Base-by-base conservation (phyloP, 164 flowering plant species). In the Nymphaea thermarum region DNA sequence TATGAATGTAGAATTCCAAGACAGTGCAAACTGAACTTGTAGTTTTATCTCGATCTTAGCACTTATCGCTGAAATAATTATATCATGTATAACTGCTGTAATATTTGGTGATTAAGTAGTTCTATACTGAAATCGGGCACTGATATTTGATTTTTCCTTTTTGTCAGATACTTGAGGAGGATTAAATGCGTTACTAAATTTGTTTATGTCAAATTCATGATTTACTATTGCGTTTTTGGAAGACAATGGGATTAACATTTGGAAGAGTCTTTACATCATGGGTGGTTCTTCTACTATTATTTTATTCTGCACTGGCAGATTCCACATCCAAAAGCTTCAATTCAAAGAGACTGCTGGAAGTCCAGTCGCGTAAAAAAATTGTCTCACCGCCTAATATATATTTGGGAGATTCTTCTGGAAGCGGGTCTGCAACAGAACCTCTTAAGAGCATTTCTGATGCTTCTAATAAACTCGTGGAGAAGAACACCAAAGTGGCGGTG, bases 331-430 rank as follows among this genome's bases (percentile, higher is more conserved):
- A 47, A 47, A 47, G 55, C 55, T 47, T 47, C 55, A 47, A 2
- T 2, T 47, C 55, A 47, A 47, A 7, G 55, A 47, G 55, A 47
- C 55, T 47, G 17, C 42, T 76, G 43, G 74, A 74, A 51, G 70
- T 47, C 53, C 82, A 74, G 62, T 43, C 44, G 70, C 70, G 62
- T 44, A 74, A 67, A 63, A 80, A 66, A 63, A 5, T 80, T 60
- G 81, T 81, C 75, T 78, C 88, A 67, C 90, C 96, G 67, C 96
- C 97, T n/a, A 73, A 78, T 66, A 84, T 69, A 77, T 72, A 84
- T 74, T 68, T 81, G 6, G 77, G 76, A 67, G 71, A 14, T 42
- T 77, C 73, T 70, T 76, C 85, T 68, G 88, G 86, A 73, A 94
- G 89, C 81, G 96, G 90, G 15, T 67, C 85, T 64, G 90, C 88